A percentile compares a stretch with the other conserved stretches of the same genome.
Evolutionary conservation across 805 yeast species (phyloP).

Genomic region (Wickerhamiella occidentalis): DNA sequence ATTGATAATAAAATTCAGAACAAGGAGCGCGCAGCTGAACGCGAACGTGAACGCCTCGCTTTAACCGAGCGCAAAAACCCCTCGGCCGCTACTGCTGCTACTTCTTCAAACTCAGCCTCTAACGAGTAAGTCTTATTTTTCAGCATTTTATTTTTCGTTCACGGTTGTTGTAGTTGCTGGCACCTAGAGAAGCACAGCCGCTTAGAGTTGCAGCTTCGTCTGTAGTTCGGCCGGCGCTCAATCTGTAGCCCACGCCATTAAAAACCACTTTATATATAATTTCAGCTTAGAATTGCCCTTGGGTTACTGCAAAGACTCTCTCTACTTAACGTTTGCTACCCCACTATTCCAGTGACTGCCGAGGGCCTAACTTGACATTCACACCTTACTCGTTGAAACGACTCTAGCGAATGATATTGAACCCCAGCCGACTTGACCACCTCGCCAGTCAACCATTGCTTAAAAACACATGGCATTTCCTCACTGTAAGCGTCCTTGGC

Average conservation of each 20-base stretch:
- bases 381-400: neutral
- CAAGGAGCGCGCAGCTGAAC: slow-evolving; percentile 30
- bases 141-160: neutral
- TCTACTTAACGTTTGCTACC: neutral
- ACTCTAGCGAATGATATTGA: slow-evolving; percentile 27
- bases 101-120: neutral
- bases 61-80: neutral
- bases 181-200: too few relatives aligned
- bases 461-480: slow-evolving; percentile 53
- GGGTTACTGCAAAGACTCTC: neutral
- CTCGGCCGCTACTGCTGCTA: neutral
- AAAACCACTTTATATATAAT: neutral
- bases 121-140: neutral
- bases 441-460: slow-evolving; percentile 46
- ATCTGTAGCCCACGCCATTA: too few relatives aligned
- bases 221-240: too few relatives aligned
- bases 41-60: slow-evolving; percentile 1
- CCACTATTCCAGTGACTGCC: too few relatives aligned
- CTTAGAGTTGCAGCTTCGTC: too few relatives aligned
- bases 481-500: slow-evolving; percentile 71
- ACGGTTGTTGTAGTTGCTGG: too few relatives aligned
- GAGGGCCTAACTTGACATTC: neutral
- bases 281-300: neutral
- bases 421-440: slow-evolving; percentile 42
- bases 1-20: slow-evolving; percentile 92